These are phyloP conservation scores for Zangia roseola DNA, from an alignment of 768 basidiomycete species.

Conservation along the genomic window DNA sequence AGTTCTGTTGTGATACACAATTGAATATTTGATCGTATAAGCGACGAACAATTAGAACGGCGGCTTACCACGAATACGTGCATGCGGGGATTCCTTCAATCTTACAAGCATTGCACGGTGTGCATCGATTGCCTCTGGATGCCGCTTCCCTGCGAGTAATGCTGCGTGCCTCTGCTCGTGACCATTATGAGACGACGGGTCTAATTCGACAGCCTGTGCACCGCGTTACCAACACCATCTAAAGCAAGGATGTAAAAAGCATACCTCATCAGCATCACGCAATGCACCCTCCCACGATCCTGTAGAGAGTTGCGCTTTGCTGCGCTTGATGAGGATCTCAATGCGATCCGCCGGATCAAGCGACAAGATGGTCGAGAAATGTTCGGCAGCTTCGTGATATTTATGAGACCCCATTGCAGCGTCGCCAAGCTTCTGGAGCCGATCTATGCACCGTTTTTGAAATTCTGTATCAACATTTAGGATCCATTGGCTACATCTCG, in stretches of 20 bases:
- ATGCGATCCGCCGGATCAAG: too few species aligned
- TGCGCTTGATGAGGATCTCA: too few species aligned
- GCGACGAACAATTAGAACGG: not conserved
- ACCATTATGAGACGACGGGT: not conserved
- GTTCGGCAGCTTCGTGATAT: not conserved
- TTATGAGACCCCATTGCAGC: not conserved
- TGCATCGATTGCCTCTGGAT: not conserved
- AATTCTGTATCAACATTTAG: too few species aligned
- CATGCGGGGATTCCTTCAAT: not conserved
- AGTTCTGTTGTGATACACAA: not conserved
- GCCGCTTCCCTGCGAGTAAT: not conserved
- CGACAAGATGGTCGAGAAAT: not conserved
- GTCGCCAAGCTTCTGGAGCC: not conserved
- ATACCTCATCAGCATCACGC: too few species aligned
- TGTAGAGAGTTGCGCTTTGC: not conserved
- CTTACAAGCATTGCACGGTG: constrained; percentile 1
- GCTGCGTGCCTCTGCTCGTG: not conserved
- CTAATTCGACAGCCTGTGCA: not conserved
- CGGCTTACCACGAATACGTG: not conserved
- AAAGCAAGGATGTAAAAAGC: too few species aligned
- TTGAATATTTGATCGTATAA: not conserved
- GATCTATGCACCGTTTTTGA: not conserved
- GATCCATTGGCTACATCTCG: too few species aligned
- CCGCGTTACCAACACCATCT: too few species aligned
- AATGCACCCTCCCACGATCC: not conserved